These are phyloP conservation scores for Vinca major DNA, from an alignment of 305 asterid species.

Conservation along the genomic window DNA sequence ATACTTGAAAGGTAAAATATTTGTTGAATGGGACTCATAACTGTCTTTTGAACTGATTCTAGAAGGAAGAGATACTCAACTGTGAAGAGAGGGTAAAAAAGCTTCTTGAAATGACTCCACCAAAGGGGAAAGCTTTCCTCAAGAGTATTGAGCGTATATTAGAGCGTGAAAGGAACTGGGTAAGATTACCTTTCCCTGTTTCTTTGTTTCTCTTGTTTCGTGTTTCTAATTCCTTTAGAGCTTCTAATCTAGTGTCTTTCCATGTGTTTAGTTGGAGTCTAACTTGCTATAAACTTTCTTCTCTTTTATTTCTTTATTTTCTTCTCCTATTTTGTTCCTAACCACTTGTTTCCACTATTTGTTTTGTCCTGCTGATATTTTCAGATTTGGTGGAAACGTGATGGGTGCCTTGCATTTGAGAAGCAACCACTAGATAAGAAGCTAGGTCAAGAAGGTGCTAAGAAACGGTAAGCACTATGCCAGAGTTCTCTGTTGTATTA, in stretches of 20 bases:
- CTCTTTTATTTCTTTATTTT: neutral
- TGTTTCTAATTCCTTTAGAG: conserved; percentile 12
- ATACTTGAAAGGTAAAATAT: neutral
- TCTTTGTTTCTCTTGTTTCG: conserved; percentile 6
- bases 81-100: conserved; percentile 83
- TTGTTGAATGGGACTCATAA: conserved; percentile 7
- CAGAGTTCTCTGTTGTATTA: neutral
- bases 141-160: conserved; percentile 82
- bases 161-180: conserved; percentile 98
- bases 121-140: conserved; percentile 82
- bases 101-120: conserved; percentile 89
- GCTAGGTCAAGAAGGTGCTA: conserved; percentile 56
- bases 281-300: conserved; percentile 4
- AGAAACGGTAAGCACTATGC: conserved; percentile 55
- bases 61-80: conserved; percentile 79
- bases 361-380: conserved; percentile 10
- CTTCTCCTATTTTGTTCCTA: conserved; percentile 8
- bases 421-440: conserved; percentile 66
- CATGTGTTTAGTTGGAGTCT: conserved; percentile 1
- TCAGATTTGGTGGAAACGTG: conserved; percentile 99
- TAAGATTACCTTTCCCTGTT: conserved; percentile 25
- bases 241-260: conserved; percentile 10
- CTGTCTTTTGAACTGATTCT: conserved; percentile 19
- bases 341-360: conserved; percentile 4
- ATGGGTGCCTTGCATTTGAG: conserved; percentile 94